These are phyloP conservation scores for Mycoemilia scoparia DNA, from an alignment of 192 early-diverging fungal species.

Conservation along the genomic window DNA sequence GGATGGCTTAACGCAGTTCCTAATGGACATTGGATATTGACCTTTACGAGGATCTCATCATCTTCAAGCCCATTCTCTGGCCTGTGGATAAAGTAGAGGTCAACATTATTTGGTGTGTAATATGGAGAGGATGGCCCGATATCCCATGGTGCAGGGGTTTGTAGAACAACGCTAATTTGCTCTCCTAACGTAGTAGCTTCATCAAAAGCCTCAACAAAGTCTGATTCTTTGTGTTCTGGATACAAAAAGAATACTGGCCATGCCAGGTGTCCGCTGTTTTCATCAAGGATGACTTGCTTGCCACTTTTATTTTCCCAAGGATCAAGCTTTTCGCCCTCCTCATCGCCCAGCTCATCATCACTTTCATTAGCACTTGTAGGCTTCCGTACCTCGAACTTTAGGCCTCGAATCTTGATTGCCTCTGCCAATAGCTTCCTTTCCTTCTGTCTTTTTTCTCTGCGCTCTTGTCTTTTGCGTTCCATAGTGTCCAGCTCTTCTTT, in stretches of 20 bases:
- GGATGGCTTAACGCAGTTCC: conserved; percentile 38
- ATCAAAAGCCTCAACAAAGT: conserved; percentile 70
- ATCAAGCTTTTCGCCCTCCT: background rate
- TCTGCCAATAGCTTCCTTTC: conserved; percentile 31
- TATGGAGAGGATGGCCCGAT: conserved; percentile 11
- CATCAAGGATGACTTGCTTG: conserved; percentile 38
- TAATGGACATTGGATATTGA: conserved; percentile 41
- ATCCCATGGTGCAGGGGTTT: conserved; percentile 73
- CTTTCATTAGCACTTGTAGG: background rate
- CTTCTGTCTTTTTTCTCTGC: conserved; percentile 20
- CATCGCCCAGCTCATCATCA: background rate
- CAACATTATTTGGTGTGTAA: conserved; percentile 53
- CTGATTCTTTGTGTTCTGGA: conserved; percentile 80
- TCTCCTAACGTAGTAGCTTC: conserved; percentile 67
- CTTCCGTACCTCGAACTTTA: conserved; percentile 14
- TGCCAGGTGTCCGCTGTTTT: conserved; percentile 35
- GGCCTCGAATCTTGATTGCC: conserved; percentile 26
- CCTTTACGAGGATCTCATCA: conserved; percentile 44
- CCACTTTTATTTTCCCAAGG: conserved; percentile 22
- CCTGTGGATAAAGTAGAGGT: conserved; percentile 61
- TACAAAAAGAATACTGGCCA: conserved; percentile 88
- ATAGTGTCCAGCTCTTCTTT: conserved; percentile 6
- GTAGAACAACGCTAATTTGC: conserved; percentile 70
- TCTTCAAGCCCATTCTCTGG: conserved; percentile 24
- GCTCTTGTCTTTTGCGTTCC: conserved; percentile 16